Evolutionary conservation across 2,329 filamentous ascomycete genomes (phyloP).

Genomic region (Hypoxylon sp.): DNA sequence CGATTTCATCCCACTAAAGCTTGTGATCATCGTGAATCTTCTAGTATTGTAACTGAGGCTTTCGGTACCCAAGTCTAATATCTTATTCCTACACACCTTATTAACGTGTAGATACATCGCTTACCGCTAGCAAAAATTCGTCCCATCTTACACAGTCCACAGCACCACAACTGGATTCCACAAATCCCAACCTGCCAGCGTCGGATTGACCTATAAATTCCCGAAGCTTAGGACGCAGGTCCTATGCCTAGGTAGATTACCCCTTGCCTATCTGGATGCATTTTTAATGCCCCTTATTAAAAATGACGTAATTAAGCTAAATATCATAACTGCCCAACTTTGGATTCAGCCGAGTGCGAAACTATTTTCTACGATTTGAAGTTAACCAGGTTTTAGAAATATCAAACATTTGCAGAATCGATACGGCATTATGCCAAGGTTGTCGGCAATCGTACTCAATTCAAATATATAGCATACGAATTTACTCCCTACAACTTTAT

Average conservation of each 20-base stretch:
- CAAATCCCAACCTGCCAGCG: background rate
- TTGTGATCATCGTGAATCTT: background rate
- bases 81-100: background rate
- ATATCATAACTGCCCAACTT: background rate
- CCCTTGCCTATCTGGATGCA: background rate
- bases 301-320: background rate
- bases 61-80: background rate
- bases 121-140: background rate
- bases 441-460: too few species aligned
- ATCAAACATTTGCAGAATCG: too few species aligned
- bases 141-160: background rate
- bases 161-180: background rate
- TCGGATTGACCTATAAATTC: background rate
- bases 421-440: too few species aligned
- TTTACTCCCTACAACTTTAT: too few species aligned
- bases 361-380: too few species aligned
- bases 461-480: too few species aligned
- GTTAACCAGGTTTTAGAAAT: too few species aligned
- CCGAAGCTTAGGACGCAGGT: background rate
- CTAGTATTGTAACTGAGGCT: background rate
- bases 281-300: background rate
- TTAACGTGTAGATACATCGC: background rate
- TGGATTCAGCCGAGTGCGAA: background rate
- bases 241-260: background rate
- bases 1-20: constrained; percentile 1